These are phyloP conservation scores for Starmerella roubikii DNA, from an alignment of 805 yeast genomes.

Conservation along the genomic window DNA sequence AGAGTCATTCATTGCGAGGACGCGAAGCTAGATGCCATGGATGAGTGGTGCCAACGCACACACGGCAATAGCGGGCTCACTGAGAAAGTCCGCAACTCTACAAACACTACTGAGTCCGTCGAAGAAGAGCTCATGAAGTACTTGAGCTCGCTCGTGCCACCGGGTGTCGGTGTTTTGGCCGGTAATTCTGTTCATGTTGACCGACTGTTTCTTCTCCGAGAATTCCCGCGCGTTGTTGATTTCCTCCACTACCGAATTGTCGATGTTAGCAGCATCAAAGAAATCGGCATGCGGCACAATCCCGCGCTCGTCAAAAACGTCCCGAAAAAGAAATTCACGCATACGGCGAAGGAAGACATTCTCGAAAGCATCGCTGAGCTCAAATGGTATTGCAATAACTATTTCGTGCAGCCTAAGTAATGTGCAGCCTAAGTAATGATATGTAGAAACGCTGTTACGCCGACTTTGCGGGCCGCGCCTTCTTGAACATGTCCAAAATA, in stretches of 20 bases:
- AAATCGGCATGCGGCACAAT: slow-evolving; percentile 66
- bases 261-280: slow-evolving; percentile 82
- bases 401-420: slow-evolving; percentile 24
- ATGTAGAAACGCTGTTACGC: not conserved
- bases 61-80: slow-evolving; percentile 71
- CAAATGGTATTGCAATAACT: slow-evolving; percentile 59
- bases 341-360: slow-evolving; percentile 83
- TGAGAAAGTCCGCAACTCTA: slow-evolving; percentile 45
- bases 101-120: slow-evolving; percentile 44
- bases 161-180: slow-evolving; percentile 56
- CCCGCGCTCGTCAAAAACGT: slow-evolving; percentile 39
- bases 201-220: slow-evolving; percentile 64
- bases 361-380: slow-evolving; percentile 77
- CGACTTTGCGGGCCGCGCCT: slow-evolving; percentile 6
- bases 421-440: not conserved
- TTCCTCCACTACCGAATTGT: slow-evolving; percentile 61
- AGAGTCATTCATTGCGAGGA: slow-evolving; percentile 62
- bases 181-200: slow-evolving; percentile 94
- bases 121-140: slow-evolving; percentile 53
- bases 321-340: slow-evolving; percentile 57
- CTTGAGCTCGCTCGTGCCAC: slow-evolving; percentile 33
- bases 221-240: slow-evolving; percentile 57
- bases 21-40: slow-evolving; percentile 54
- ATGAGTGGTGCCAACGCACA: slow-evolving; percentile 74
- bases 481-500: slow-evolving; percentile 26